Evolutionary conservation across 2,329 filamentous ascomycete species (phyloP).

Genomic region (Escovopsis sp.): DNA sequence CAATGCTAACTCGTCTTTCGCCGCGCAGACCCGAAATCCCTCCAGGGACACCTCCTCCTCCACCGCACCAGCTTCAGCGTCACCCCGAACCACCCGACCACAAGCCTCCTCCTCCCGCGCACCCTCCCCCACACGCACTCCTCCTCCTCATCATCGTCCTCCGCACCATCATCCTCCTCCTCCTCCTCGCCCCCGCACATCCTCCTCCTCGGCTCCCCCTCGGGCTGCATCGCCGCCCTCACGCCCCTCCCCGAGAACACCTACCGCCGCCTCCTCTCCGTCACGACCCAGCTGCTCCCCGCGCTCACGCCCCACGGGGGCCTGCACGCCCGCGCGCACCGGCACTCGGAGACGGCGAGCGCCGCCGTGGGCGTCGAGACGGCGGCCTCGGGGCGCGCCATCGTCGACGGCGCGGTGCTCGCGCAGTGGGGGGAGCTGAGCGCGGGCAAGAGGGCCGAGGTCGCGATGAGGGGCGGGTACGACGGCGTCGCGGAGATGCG

Average conservation of each 20-base stretch:
- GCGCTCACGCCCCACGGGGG: constrained; percentile 64
- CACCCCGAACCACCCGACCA: constrained; percentile 61
- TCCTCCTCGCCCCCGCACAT: constrained; percentile 21
- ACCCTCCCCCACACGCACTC: constrained; percentile 32
- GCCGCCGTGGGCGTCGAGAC: constrained; percentile 38
- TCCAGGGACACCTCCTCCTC: constrained; percentile 75
- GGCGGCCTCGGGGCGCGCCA: constrained; percentile 41
- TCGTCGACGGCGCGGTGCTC: constrained; percentile 68
- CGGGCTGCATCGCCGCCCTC: constrained; percentile 63
- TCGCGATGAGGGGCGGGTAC: constrained; percentile 59
- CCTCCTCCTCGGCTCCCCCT: constrained; percentile 58
- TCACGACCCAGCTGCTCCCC: constrained; percentile 66
- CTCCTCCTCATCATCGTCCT: constrained; percentile 6
- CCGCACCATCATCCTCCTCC: constrained; percentile 8
- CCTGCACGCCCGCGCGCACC: constrained; percentile 70
- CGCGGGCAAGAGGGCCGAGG: constrained; percentile 55
- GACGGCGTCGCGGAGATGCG: constrained; percentile 50
- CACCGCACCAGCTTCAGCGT: constrained; percentile 80
- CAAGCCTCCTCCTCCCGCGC: constrained; percentile 61
- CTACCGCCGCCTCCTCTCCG: constrained; percentile 70
- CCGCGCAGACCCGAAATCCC: constrained; percentile 68
- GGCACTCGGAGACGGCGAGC: constrained; percentile 33
- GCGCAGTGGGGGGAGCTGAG: constrained; percentile 63
- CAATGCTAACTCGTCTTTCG: neutral
- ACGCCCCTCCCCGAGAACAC: constrained; percentile 63